Base-by-base conservation (phyloP, 768 basidiomycete species). In the Imleria badia region DNA sequence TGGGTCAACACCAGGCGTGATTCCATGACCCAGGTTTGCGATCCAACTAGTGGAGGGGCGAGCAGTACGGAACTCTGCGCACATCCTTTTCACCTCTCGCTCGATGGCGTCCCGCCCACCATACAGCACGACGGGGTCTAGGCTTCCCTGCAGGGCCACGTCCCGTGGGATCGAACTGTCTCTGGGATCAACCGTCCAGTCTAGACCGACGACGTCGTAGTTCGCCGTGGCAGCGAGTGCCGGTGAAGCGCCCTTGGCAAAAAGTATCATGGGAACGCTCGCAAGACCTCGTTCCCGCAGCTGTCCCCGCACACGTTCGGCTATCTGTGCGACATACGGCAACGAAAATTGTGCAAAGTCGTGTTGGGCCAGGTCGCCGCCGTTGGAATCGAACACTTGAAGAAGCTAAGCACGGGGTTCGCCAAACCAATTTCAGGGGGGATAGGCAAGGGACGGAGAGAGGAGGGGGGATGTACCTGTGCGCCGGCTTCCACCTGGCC, bases 381-480 rank as follows among this genome's bases (percentile, higher is more conserved):
- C 97, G 83, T 90, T 92, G 1, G 97, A 98, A 72, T 99, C 97
- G 65, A 99, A 99, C 13, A 99, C 81, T 82, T 99, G 97, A 6
- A 98, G 78, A 43, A 97, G 78, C 95, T 99, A 41, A 40, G 34
- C 41, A 52, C 35, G n/a, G n/a, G n/a, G n/a, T n/a, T n/a, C n/a
- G n/a, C n/a, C n/a, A n/a, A n/a, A 19, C 29, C 26, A 34, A 39
- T 22, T 10, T 44, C 23, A 34, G 38, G 31, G 26, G 15, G 34
- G 20, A 10, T 12, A 11, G 9, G 17, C 33, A 23, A 2, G 17
- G 3, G 11, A 31, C n/a, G 26, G 20, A 23, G 19, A 45, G 4
- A 10, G 11, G 20, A 30, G 12, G 19, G 34, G 22, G 12, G n/a
- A 68, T 78, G 51, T 65, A 93, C 96, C 84, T 99, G 97, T 44